Evolutionary conservation across 371 early-diverging fungal species (phyloP), one percentile per base, ranked within the genome.

Genomic region (Mortierella sp.): DNA sequence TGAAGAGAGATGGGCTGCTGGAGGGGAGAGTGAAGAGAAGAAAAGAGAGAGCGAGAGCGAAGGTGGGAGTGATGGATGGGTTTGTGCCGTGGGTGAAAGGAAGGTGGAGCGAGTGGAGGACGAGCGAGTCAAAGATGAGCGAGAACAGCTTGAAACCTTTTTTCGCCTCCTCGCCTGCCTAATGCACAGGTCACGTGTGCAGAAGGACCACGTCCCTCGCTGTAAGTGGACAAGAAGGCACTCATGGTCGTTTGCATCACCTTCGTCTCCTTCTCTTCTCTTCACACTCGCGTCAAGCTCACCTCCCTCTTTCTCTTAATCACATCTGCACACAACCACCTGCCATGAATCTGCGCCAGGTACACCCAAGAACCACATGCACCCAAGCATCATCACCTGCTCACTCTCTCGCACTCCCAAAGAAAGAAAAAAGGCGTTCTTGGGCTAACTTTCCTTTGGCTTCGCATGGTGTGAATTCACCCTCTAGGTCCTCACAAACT

Each of bases 401-500:
- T 40, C 73, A 1, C 10, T 26, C 57, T n/a, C 4, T 3, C 31
- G 3, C 28, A 26, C 8, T 34, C 34, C 19, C 37, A 61, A 40
- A 28, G 19, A 73, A 73, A 21, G 54, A 40, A 55, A n/a, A 72
- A 11, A 21, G 26, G 40, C 34, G 43, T 43, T 19, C 43, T 46
- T 70, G 43, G 14, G 46, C 71, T 43, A 46, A 34, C 50, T 43
- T 69, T 43, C 16, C 43, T 71, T 44, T 44, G 50, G 43, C 6
- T 40, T 40, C 9, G n/a, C 37, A 43, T 53, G 59, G 5, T 31
- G 28, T 57, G 14, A 28, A 57, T 28, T 28, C 34, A 61, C 31
- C 19, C 26, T 19, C 24, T 83, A 85, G 85, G 78, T 85, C 71
- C 85, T 84, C 76, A 89, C 79, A 92, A 96, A 90, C 89, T 93